phyloP scores from a whole-genome alignment of 2,329 filamentous ascomycete species.

The Hypoxylon sp. region DNA sequence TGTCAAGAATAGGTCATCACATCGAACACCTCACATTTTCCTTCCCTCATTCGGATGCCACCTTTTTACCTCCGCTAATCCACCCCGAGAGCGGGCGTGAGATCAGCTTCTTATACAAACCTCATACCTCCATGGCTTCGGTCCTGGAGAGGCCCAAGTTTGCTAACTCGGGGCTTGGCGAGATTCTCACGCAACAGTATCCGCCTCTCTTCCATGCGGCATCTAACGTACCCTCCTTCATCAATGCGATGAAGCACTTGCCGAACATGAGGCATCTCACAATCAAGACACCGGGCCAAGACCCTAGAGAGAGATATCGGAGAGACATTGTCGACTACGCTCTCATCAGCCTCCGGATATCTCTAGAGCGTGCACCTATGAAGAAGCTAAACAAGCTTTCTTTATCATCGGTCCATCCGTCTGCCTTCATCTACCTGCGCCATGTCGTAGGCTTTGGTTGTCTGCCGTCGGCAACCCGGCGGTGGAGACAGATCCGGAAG shows the following conservation, averaged over 20 bases:
- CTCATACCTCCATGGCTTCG: constrained; percentile 74
- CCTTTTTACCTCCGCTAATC: constrained; percentile 85
- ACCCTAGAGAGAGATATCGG: constrained; percentile 75
- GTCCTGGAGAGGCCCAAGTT: constrained; percentile 78
- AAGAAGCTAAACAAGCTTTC: constrained; percentile 75
- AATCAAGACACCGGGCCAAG: constrained; percentile 80
- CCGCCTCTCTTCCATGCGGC: constrained; percentile 90
- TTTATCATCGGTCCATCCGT: constrained; percentile 78
- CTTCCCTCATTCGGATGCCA: constrained; percentile 80
- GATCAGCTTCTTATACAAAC: constrained; percentile 83
- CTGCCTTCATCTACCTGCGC: constrained; percentile 81
- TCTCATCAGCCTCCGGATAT: constrained; percentile 86
- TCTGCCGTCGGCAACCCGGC: constrained; percentile 75
- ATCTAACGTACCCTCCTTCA: constrained; percentile 87
- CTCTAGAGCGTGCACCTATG: constrained; percentile 79
- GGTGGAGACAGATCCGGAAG: constrained; percentile 82
- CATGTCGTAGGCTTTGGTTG: constrained; percentile 80
- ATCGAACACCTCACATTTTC: constrained; percentile 82
- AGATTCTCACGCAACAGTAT: constrained; percentile 87
- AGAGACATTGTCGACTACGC: constrained; percentile 87
- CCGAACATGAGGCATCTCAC: constrained; percentile 78
- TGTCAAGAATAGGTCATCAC: constrained; percentile 81
- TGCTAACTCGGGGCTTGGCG: constrained; percentile 80
- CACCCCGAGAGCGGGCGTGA: constrained; percentile 82
- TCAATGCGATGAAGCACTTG: constrained; percentile 76